A percentile compares a stretch with the other conserved stretches of the same genome.
These are phyloP conservation scores for Speleostelium caveatum DNA, from an alignment of 78 protist genomes.

Conservation along the genomic window DNA sequence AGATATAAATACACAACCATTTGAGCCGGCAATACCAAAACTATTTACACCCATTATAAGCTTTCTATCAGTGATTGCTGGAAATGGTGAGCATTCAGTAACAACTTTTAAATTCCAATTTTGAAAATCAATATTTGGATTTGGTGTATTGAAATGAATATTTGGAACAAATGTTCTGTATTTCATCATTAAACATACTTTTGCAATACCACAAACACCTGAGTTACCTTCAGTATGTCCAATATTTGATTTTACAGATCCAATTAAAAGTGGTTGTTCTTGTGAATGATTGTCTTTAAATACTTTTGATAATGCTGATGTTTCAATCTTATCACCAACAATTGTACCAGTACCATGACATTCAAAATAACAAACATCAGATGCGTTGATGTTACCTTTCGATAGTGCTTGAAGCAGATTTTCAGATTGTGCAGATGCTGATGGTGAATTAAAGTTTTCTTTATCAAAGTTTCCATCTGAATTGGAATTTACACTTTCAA, in stretches of 20 bases:
- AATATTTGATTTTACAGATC: slow-evolving; percentile 77
- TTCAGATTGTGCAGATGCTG: slow-evolving; percentile 73
- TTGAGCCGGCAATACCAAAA: slow-evolving; percentile 91
- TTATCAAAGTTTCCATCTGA: slow-evolving; percentile 79
- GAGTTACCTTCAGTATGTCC: slow-evolving; percentile 78
- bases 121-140: slow-evolving; percentile 64
- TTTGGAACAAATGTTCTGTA: slow-evolving; percentile 43
- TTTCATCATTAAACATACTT: slow-evolving; percentile 54
- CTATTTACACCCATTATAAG: slow-evolving; percentile 77
- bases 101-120: slow-evolving; percentile 62
- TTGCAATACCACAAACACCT: slow-evolving; percentile 54
- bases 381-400: neutral
- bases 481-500: neutral
- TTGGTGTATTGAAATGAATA: slow-evolving; percentile 55
- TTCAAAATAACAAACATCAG: slow-evolving; percentile 73
- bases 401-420: slow-evolving; percentile 56
- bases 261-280: slow-evolving; percentile 23
- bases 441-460: slow-evolving; percentile 74
- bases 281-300: slow-evolving; percentile 17
- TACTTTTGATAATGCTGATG: slow-evolving; percentile 29
- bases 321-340: slow-evolving; percentile 91
- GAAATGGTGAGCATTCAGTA: neutral
- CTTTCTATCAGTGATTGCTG: neutral
- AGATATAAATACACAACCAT: slow-evolving; percentile 57
- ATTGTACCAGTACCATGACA: slow-evolving; percentile 92